These are phyloP conservation scores for Achlya hypogyna DNA, from an alignment of 352 stramenopile genomes.

Conservation along the genomic window DNA sequence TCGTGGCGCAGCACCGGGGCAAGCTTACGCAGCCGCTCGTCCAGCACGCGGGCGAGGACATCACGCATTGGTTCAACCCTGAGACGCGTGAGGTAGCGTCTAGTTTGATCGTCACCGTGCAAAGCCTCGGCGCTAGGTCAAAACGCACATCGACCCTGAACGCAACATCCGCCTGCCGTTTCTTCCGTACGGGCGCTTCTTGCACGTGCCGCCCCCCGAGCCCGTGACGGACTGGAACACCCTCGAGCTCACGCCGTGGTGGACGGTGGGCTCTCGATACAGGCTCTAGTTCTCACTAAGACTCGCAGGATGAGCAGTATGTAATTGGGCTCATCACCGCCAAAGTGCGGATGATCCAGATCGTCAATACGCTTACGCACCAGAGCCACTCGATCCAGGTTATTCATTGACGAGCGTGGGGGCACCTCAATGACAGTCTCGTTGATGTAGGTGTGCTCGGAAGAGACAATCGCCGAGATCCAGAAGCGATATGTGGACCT, in stretches of 20 bases:
- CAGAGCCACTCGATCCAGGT: slow-evolving; percentile 62
- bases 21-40: slow-evolving; percentile 75
- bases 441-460: slow-evolving; percentile 46
- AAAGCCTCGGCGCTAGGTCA: slow-evolving; percentile 33
- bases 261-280: slow-evolving; percentile 27
- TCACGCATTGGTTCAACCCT: slow-evolving; percentile 88
- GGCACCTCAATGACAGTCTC: background rate
- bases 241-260: slow-evolving; percentile 76
- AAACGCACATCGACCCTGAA: slow-evolving; percentile 68
- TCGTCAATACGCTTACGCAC: slow-evolving; percentile 88
- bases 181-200: slow-evolving; percentile 73
- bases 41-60: slow-evolving; percentile 73
- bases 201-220: slow-evolving; percentile 79
- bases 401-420: background rate
- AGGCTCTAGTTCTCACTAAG: background rate
- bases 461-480: slow-evolving; percentile 86
- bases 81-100: slow-evolving; percentile 48
- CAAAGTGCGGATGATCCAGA: slow-evolving; percentile 61
- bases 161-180: slow-evolving; percentile 72
- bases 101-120: background rate
- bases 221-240: slow-evolving; percentile 69
- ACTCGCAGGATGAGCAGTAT: slow-evolving; percentile 40
- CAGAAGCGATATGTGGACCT: slow-evolving; percentile 67
- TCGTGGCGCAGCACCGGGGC: slow-evolving; percentile 61
- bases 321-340: slow-evolving; percentile 64